These are phyloP conservation scores for Triadica sebifera DNA, from an alignment of 345 rosid species.

Conservation along the genomic window DNA sequence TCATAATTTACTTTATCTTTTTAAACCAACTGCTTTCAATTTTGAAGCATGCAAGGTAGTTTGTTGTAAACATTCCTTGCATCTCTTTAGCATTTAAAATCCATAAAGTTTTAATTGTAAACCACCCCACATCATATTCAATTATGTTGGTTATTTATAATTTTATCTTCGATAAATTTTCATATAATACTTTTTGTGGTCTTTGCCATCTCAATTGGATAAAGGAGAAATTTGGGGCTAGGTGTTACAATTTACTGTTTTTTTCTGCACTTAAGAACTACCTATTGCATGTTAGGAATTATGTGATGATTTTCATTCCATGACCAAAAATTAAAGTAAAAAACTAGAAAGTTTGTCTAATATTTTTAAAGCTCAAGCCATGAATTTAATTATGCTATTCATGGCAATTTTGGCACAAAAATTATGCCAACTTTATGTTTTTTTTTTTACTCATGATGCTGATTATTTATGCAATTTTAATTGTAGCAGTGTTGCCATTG, in stretches of 20 bases:
- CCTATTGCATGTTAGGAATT: neutral
- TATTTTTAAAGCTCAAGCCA: neutral
- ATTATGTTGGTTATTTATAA: neutral
- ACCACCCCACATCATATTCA: neutral
- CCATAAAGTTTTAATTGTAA: neutral
- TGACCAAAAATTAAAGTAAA: constrained; percentile 6
- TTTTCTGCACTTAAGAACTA: neutral
- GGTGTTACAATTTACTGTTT: neutral
- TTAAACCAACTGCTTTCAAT: neutral
- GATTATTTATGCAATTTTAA: neutral
- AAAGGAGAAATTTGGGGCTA: constrained; percentile 10
- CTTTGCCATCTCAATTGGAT: neutral
- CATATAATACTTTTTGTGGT: neutral
- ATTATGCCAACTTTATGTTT: neutral
- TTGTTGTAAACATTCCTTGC: too few relatives aligned
- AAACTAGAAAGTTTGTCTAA: constrained; percentile 2
- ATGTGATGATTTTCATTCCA: neutral
- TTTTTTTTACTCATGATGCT: neutral
- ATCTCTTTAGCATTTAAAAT: neutral
- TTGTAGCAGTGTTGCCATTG: neutral
- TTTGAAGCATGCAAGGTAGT: too few relatives aligned
- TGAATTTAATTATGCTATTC: neutral
- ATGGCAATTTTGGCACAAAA: neutral
- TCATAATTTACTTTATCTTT: neutral
- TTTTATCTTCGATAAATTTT: neutral